phyloP scores from a whole-genome alignment of 2,329 filamentous ascomycete genomes.

The Clonostachys rhizophaga region DNA sequence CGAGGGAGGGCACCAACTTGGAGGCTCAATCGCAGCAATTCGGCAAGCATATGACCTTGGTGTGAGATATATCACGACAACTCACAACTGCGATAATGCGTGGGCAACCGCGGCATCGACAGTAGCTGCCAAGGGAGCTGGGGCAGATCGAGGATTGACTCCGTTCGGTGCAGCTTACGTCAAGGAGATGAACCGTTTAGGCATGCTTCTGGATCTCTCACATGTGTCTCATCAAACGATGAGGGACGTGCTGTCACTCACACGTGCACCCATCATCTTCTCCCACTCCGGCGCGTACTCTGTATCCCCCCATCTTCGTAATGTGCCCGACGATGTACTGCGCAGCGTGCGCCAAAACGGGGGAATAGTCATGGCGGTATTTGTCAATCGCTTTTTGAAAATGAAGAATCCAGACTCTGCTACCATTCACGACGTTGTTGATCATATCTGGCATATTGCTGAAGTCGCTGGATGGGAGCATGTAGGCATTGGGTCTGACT shows the following conservation, averaged over 20 bases:
- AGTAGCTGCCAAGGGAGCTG: conserved; percentile 11
- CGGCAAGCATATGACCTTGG: conserved; percentile 26
- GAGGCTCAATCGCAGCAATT: conserved; percentile 23
- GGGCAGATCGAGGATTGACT: conserved; percentile 12
- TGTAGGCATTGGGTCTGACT: conserved; percentile 19
- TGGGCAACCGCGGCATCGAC: conserved; percentile 17
- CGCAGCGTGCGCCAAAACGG: conserved; percentile 23
- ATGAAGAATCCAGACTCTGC: conserved; percentile 12
- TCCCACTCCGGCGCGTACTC: conserved; percentile 19
- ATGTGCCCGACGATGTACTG: conserved; percentile 34
- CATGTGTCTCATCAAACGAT: conserved; percentile 21
- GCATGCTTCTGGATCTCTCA: conserved; percentile 25
- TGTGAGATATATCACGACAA: conserved; percentile 27
- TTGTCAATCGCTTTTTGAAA: conserved; percentile 19
- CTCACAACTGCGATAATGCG: conserved; percentile 15
- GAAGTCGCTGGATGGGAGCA: conserved; percentile 17
- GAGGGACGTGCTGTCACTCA: conserved; percentile 17
- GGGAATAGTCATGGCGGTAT: conserved; percentile 32
- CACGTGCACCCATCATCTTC: conserved; percentile 20
- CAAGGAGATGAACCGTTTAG: conserved; percentile 28
- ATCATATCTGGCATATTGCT: conserved; percentile 11
- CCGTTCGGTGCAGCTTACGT: conserved; percentile 17
- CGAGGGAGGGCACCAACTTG: conserved; percentile 28
- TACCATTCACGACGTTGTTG: conserved; percentile 16
- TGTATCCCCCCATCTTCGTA: conserved; percentile 21